Evolutionary conservation across 257 asterid genomes (phyloP), one percentile per base, ranked within the genome.

Genomic region (Plectranthus barbatus): DNA sequence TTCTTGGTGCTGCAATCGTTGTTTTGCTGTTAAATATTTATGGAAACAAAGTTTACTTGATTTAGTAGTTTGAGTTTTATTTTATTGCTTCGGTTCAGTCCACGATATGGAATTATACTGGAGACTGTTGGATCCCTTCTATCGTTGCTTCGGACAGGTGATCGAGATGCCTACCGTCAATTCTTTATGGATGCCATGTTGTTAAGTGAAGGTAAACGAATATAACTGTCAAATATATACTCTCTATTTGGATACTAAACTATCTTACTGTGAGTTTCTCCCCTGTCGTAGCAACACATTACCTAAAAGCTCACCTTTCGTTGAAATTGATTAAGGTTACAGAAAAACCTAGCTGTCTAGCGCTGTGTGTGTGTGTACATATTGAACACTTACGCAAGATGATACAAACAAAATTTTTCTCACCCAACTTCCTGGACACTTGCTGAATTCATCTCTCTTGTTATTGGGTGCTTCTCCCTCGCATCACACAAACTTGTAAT

Each of bases 121-220:
- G 96, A 86, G 77, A 81, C 89, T 56, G 67, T 92, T 56, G 91
- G 90, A 44, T 76, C 94, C 59, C 83, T 89, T 60, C 74, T 92
- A 49, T 82, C 95, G 14, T 72, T 87, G 79, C 87, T 92, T 56
- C 96, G 96, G 34, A 68, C 84, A 6, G 91, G 94, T 65, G 99
- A 92, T 72, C 84, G 89, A 66, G 95, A 82, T 77, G 87, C 88
- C 4, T 92, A 81, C 75, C 82, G 99, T 17, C 87, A 67, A 46
- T 92, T 92, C 62, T 86, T 86, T 44, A 72, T 86, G 80, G 99
- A 92, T 73, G 74, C 69, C 8, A 83, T 84, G 90, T 52, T 66
- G 63, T 71, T 86, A 64, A 74, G 70, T 62, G 82, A 92, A 92
- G 97, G 99, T 89, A 79, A 24, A 17, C 49, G 11, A 26, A 21